A percentile compares a stretch with the other conserved stretches of the same genome.
phyloP scores from a whole-genome alignment of 2,329 filamentous ascomycete genomes.

The Fusarium dlaminii region DNA sequence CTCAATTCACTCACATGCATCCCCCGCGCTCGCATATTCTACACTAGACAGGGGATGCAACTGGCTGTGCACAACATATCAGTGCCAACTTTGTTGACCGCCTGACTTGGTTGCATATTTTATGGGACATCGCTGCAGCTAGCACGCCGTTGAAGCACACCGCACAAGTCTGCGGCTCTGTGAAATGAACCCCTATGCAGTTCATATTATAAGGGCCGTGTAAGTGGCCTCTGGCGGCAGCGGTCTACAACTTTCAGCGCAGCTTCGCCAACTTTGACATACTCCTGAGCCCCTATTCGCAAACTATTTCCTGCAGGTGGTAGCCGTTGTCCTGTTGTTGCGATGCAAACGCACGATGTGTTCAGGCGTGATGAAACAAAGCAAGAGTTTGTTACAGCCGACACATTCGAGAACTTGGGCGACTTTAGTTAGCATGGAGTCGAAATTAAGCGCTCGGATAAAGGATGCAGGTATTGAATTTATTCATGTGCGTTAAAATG shows the following conservation, averaged over 20 bases:
- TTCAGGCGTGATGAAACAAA: constrained; percentile 9
- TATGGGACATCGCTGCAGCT: constrained; percentile 46
- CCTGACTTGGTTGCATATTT: constrained; percentile 46
- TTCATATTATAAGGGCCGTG: constrained; percentile 37
- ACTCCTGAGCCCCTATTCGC: constrained; percentile 34
- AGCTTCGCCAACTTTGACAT: not conserved
- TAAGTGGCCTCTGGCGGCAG: constrained; percentile 28
- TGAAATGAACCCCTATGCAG: constrained; percentile 42
- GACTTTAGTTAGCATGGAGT: not conserved
- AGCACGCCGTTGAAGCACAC: constrained; percentile 42
- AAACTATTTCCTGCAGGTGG: not conserved
- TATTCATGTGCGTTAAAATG: constrained; percentile 15
- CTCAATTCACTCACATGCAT: constrained; percentile 15
- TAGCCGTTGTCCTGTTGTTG: constrained; percentile 26
- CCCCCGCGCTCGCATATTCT: constrained; percentile 34
- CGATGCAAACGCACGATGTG: constrained; percentile 8
- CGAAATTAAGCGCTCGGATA: constrained; percentile 15
- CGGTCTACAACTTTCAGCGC: constrained; percentile 18
- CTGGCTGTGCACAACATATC: constrained; percentile 36
- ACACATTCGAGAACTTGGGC: constrained; percentile 4
- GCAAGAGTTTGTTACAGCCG: constrained; percentile 4
- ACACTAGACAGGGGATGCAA: constrained; percentile 36
- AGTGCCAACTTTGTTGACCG: constrained; percentile 41
- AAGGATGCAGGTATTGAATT: constrained; percentile 10
- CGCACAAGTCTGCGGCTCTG: constrained; percentile 42